Evolutionary conservation across 2,329 filamentous ascomycete genomes (phyloP).

Genomic region (Venturia effusa): DNA sequence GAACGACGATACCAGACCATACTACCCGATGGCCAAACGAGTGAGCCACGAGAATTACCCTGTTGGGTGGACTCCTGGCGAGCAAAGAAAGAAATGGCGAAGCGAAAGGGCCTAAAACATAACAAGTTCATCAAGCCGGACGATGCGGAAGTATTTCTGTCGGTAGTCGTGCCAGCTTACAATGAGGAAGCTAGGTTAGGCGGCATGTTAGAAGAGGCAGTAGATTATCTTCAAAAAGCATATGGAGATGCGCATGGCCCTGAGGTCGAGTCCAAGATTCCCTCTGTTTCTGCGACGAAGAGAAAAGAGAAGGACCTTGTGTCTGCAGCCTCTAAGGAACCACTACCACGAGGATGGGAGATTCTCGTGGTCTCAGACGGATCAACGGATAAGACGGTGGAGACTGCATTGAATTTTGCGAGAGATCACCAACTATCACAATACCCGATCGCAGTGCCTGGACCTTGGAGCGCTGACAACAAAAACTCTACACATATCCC

Average conservation of each 20-base stretch:
- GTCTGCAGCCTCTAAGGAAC: neutral
- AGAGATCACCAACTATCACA: slow-evolving; percentile 49
- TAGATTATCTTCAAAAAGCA: slow-evolving; percentile 68
- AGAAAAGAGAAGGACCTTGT: slow-evolving; percentile 16
- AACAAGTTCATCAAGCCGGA: slow-evolving; percentile 51
- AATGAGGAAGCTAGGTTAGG: slow-evolving; percentile 80
- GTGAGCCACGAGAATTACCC: slow-evolving; percentile 49
- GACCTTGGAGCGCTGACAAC: slow-evolving; percentile 37
- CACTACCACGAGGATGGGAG: slow-evolving; percentile 58
- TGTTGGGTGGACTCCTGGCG: slow-evolving; percentile 79
- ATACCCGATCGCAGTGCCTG: slow-evolving; percentile 25
- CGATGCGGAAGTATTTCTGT: slow-evolving; percentile 71
- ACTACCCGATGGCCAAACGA: slow-evolving; percentile 49
- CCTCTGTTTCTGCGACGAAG: slow-evolving; percentile 21
- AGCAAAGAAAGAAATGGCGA: slow-evolving; percentile 42
- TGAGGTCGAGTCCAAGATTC: slow-evolving; percentile 21
- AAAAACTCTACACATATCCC: slow-evolving; percentile 45
- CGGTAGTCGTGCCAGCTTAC: slow-evolving; percentile 87
- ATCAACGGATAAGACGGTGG: slow-evolving; percentile 69
- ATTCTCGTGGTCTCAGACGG: slow-evolving; percentile 89
- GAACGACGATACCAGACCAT: slow-evolving; percentile 83
- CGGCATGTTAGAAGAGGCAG: slow-evolving; percentile 81
- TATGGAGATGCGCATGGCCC: slow-evolving; percentile 46
- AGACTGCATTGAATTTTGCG: slow-evolving; percentile 73
- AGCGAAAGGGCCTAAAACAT: slow-evolving; percentile 19